Base-by-base conservation (phyloP, 331 rosid genomes). In the Malus hybrid region DNA sequence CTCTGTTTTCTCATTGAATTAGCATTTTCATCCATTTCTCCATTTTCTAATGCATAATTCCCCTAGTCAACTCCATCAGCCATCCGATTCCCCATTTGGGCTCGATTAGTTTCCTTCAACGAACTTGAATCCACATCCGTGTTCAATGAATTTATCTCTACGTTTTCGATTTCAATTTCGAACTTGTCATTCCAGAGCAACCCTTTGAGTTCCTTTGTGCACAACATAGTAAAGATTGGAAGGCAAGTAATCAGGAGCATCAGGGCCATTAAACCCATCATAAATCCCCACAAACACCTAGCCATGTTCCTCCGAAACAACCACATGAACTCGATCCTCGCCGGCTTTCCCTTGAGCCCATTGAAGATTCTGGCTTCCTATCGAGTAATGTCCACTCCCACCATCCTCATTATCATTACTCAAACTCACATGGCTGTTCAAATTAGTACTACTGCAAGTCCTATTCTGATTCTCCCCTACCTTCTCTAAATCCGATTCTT, bases 181-280 rank as follows among this genome's bases (percentile, higher is more conserved):
- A 60, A 67, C 28, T 78, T 84, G 19, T 80, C 80, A 71, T 73
- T 71, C 85, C 87, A 82, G 0, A 91, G 64, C 32, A 89, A 50
- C 18, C 80, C 85, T 75, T 88, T 83, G 39, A 91, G 85, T 56
- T 91, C 96, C 42, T 80, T 85, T 85, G 52, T 79, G 77, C 19
- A 91, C 86, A 5, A 81, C 84, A 29, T 72, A 34, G 46, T 90
- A 91, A 69, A 93, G 86, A 80, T 88, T 88, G 13, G 90, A 69
- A 18, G 87, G 85, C 68, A 93, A 85, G 77, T 73, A 90, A 82
- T 93, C 96, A 52, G 98, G 87, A 9, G 98, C 97, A 83, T 88
- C 98, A 29, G 97, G 97, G 29, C 98, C 98, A 66, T 90, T 91
- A 24, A 93, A 93, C 29, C 98, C 98, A 73, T 91, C 98, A 74